A percentile compares a stretch with the other conserved stretches of the same genome.
phyloP scores from a whole-genome alignment of 148 eudicot genomes.

The Amaranthus hypochondriacus region DNA sequence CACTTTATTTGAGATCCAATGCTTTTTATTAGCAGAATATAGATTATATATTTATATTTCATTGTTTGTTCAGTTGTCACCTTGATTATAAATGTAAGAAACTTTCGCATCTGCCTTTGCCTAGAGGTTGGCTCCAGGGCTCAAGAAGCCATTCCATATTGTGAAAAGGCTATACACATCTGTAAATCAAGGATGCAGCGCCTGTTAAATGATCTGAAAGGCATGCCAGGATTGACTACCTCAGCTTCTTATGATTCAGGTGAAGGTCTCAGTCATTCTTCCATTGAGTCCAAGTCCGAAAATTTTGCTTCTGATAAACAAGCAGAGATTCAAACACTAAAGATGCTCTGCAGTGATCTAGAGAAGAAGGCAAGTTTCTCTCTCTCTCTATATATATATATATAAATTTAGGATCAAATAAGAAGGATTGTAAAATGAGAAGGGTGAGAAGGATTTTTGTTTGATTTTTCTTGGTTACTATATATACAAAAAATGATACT shows the following conservation, averaged over 20 bases:
- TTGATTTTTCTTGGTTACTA: too few species aligned
- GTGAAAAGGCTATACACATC: conserved; percentile 70
- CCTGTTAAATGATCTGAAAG: conserved; percentile 46
- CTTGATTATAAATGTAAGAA: conserved; percentile 60
- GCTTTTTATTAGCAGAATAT: background rate
- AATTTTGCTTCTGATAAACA: conserved; percentile 45
- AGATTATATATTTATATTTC: background rate
- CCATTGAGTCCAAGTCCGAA: conserved; percentile 31
- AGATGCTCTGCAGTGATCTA: conserved; percentile 55
- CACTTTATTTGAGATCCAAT: background rate
- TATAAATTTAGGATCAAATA: too few species aligned
- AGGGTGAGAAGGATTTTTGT: too few species aligned
- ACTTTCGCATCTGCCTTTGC: conserved; percentile 84
- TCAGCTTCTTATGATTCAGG: conserved; percentile 32
- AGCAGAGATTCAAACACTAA: conserved; percentile 67
- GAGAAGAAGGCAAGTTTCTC: conserved; percentile 74
- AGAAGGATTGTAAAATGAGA: too few species aligned
- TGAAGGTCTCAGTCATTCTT: conserved; percentile 33
- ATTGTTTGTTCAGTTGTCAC: conserved; percentile 17
- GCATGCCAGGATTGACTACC: conserved; percentile 23
- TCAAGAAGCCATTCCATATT: conserved; percentile 83
- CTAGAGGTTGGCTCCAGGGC: conserved; percentile 76
- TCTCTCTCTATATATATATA: background rate
- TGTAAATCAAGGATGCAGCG: conserved; percentile 79
- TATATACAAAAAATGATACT: too few species aligned